Evolutionary conservation across 2,329 filamentous ascomycete genomes (phyloP), one percentile per base, ranked within the genome.

Genomic region (Periconia macrospinosa): DNA sequence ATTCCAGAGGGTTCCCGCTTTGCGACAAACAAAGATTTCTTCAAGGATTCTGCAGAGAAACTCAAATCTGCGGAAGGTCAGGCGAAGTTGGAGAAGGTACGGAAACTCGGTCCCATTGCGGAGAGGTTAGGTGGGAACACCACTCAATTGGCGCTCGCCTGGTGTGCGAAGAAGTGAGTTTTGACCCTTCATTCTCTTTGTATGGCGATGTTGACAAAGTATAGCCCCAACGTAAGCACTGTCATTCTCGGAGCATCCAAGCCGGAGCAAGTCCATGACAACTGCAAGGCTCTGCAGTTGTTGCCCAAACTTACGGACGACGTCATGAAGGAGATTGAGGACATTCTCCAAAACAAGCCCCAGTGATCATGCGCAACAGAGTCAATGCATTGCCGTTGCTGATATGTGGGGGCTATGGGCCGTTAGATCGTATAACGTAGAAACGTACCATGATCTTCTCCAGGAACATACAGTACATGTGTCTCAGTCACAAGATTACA

Each of bases 1-100:
- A 83, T 86, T 50, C 83, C 83, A 15, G 79, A 83, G 61, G 83
- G 80, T 63, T 86, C 82, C 40, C 82, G 85, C 35, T 85, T 85
- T 61, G 81, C 81, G 50, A 82, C 76, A 59, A 83, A 84, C 72
- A 78, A 81, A 55, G 79, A 79, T 49, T 80, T 81, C 61, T 86
- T 86, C 70, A 80, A 81, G 59, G 76, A 79, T 62, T 82, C 79
- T 17, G 79, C 86, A 55, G 79, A 79, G 61, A 72, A 72, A 47
- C 77, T 83, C 50, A 75, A 81, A 67, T 75, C 65, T 33, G 76
- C 77, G 9, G 79, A 80, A 57, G 79, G 79, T 48, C 73, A 81
- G 65, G 75, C 76, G 35, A 81, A 83, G 70, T 80, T 84, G 55
- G 79, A 83, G 58, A 83, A 84, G 72, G 85, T 86, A 68, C 78